Percentiles rank a stretch among this genome's conserved stretches.
phyloP scores from a whole-genome alignment of 2,329 filamentous ascomycete species.

The Mollisiaceae sp. region DNA sequence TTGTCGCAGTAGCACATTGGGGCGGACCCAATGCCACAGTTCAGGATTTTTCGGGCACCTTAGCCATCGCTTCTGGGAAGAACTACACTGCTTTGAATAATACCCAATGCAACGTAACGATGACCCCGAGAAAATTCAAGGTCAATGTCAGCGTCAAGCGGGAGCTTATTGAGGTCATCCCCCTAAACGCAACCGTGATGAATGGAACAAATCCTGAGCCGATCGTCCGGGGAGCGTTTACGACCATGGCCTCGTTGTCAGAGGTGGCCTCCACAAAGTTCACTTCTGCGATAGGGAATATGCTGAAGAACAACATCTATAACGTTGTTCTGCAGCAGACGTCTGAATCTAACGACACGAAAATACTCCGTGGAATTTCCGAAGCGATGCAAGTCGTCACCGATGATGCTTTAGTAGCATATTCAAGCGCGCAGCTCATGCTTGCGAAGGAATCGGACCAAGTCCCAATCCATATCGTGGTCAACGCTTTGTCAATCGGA shows the following conservation, averaged over 20 bases:
- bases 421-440: slow-evolving; percentile 4
- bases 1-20: not conserved
- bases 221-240: slow-evolving; percentile 1
- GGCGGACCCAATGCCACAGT: not conserved
- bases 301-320: slow-evolving; percentile 16
- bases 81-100: slow-evolving; percentile 14
- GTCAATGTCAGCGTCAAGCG: slow-evolving; percentile 11
- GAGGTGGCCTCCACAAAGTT: slow-evolving; percentile 14
- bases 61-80: slow-evolving; percentile 4
- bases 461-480: not conserved
- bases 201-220: not conserved
- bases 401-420: slow-evolving; percentile 5
- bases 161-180: not conserved
- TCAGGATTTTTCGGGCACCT: not conserved
- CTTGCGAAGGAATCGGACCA: not conserved
- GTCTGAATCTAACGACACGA: not conserved
- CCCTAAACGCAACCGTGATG: not conserved
- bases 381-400: slow-evolving; percentile 9
- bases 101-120: slow-evolving; percentile 10
- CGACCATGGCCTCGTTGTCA: not conserved
- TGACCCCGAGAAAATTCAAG: not conserved
- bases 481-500: not conserved
- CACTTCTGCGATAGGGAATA: slow-evolving; percentile 14
- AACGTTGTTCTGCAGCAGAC: slow-evolving; percentile 13
- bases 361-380: slow-evolving; percentile 2